Evolutionary conservation across 1,284 basidiomycete genomes (phyloP), one percentile per base, ranked within the genome.

Genomic region (Puccinia coronata): DNA sequence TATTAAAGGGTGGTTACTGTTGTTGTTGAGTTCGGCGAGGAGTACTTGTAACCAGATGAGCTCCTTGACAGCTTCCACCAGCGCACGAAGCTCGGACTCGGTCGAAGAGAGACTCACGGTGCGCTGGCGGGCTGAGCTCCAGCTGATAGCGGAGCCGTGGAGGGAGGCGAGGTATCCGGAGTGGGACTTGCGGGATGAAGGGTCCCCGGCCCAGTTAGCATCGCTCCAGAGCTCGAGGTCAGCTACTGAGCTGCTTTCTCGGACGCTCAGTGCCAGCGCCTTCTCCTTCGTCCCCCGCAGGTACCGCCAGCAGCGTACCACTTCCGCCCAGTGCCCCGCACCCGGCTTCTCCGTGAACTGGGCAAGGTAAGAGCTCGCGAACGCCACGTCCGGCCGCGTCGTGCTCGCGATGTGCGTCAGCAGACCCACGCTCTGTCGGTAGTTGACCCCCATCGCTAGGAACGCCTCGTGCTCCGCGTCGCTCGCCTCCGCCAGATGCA

Each of bases 131-230:
- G 34, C 43, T 18, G 36, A 41, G 39, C 36, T 77, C 75, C 75
- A 77, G 49, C n/a, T 28, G 28, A 77, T 36, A 12, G 25, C n/a
- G 1, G 36, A 34, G 11, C 75, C 75, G 51, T 65, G 31, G 28
- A 65, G n/a, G 18, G 16, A 51, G 41, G 28, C 39, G 1, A 77
- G 20, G 28, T 67, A 77, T 31, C 75, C 75, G 6, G 75, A 47
- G 0, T 47, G 43, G 12, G 75, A 77, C 8, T 59, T 43, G 8
- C 75, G 36, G 8, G n/a, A 67, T 0, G 8, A 11, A 11, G 39
- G 61, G 28, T 51, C 39, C 5, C 49, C 61, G 14, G 59, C 75
- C 75, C 75, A 77, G n/a, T 65, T 39, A 11, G 75, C 57, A 67
- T 77, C 51, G 28, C 53, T 67, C 39, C 39, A 61, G 31, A 49